Percentiles rank a stretch among this genome's conserved stretches.
phyloP scores from a whole-genome alignment of 208 protist genomes.

The Spironucleus salmonicida region DNA sequence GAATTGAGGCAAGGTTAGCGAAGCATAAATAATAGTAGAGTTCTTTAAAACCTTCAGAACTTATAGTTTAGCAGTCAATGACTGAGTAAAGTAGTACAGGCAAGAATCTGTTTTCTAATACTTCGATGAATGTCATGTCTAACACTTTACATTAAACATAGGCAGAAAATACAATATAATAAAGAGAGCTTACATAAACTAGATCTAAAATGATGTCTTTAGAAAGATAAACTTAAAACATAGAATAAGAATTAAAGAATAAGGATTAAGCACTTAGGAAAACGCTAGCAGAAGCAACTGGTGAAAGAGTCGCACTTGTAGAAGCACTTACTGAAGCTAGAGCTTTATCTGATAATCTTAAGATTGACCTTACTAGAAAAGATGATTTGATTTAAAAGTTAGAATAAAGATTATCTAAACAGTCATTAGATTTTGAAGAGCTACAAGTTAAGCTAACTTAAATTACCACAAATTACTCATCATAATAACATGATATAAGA shows the following conservation, averaged over 20 bases:
- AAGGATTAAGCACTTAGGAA: slow-evolving; percentile 9
- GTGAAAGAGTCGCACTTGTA: background rate
- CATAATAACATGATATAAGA: background rate
- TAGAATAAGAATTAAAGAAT: background rate
- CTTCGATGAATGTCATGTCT: no score
- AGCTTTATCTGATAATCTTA: background rate
- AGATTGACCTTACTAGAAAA: background rate
- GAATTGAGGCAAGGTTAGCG: no score
- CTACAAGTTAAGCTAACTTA: background rate
- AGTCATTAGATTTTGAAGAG: background rate
- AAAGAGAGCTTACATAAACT: background rate
- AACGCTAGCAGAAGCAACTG: slow-evolving; percentile 17
- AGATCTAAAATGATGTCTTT: background rate
- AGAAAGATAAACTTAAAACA: background rate
- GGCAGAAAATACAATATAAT: no score
- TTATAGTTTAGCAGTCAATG: no score
- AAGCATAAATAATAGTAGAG: no score
- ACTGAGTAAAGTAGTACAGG: no score
- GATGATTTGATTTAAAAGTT: background rate
- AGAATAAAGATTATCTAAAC: background rate
- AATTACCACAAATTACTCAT: background rate
- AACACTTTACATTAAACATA: no score
- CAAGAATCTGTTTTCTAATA: no score
- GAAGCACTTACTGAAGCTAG: slow-evolving; percentile 6
- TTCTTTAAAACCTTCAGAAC: no score